Percentiles rank a stretch among this genome's conserved stretches.
These are phyloP conservation scores for Leavenworthia alabamica DNA, from an alignment of 345 rosid species.

Conservation along the genomic window DNA sequence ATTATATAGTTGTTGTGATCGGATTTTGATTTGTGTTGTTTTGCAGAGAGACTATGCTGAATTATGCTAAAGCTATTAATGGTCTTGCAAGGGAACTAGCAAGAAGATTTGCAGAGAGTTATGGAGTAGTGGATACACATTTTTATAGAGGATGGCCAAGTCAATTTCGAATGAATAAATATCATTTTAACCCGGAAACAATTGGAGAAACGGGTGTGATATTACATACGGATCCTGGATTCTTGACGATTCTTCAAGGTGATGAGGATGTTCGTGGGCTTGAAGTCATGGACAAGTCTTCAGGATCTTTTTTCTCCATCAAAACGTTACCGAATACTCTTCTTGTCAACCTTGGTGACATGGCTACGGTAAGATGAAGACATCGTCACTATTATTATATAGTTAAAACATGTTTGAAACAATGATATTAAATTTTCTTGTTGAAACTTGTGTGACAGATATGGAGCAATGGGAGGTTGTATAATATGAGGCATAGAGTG, in stretches of 20 bases:
- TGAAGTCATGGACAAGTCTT: slow-evolving; percentile 52
- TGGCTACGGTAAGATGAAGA: slow-evolving; percentile 28
- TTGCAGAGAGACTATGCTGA: slow-evolving; percentile 46
- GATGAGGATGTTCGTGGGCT: slow-evolving; percentile 65
- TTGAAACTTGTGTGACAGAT: neutral
- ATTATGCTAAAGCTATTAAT: slow-evolving; percentile 49
- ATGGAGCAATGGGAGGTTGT: slow-evolving; percentile 71
- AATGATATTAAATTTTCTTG: neutral
- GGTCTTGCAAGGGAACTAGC: slow-evolving; percentile 31
- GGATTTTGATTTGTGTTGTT: neutral
- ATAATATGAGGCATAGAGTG: slow-evolving; percentile 55
- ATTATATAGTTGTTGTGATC: neutral
- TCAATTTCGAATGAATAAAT: slow-evolving; percentile 51
- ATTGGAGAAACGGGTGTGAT: slow-evolving; percentile 55
- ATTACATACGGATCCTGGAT: slow-evolving; percentile 29
- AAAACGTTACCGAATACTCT: slow-evolving; percentile 61
- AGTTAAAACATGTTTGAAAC: neutral
- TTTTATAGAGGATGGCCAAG: slow-evolving; percentile 54
- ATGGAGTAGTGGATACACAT: slow-evolving; percentile 1
- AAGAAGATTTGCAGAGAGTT: slow-evolving; percentile 38
- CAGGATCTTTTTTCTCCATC: slow-evolving; percentile 37
- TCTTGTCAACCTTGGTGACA: slow-evolving; percentile 68
- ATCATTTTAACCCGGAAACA: slow-evolving; percentile 48
- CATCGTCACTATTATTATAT: neutral
- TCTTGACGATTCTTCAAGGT: slow-evolving; percentile 27